Base-by-base conservation (phyloP, 2,329 filamentous ascomycete species). In the Decorospora gaudefroyi region DNA sequence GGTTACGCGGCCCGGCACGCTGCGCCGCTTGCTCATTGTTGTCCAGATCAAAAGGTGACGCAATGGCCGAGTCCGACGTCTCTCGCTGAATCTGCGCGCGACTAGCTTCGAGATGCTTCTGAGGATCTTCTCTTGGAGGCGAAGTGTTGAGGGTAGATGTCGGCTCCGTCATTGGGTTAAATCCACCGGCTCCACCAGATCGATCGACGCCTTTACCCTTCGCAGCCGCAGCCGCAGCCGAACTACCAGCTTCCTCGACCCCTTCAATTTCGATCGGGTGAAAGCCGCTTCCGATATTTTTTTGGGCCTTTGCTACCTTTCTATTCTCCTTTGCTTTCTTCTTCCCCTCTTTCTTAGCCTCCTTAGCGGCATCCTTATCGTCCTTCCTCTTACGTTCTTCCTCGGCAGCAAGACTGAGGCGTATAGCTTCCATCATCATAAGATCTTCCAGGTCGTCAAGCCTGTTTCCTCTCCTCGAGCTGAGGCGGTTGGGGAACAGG, bases 401-500 rank as follows among this genome's bases (percentile, higher is more conserved):
- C 67, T 99, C 93, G 1, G 89, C 86, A 0, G 87, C 90, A n/a
- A 99, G 76, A 33, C 90, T 96, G 19, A 96, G 71, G 26, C 93
- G 80, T 33, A 99, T 95, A 0, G 93, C 93, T 69, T 99, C 93
- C 78, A 93, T 90, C 77, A 97, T 90, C 93, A 99, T 99, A 76
- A 99, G 88, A 34, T 96, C 92, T 67, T 99, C 93, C 0, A 97
- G 78, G 57, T 97, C 91, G 15, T 95, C 89, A 65, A 95, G 83
- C 19, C 89, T 55, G 34, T 65, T 79, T 42, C 71, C 80, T 49
- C 82, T 74, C 47, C 84, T 74, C 23, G 79, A 80, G 55, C 77
- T 79, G 12, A 71, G 68, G 6, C 78, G 70, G 10, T 68, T 72
- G 21, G 69, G 61, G 22, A 62, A 65, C 4, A 73, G 46, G 44